Conservation (phyloP, 169 alveolate genomes). For the Plasmodium blacklocki region DNA sequence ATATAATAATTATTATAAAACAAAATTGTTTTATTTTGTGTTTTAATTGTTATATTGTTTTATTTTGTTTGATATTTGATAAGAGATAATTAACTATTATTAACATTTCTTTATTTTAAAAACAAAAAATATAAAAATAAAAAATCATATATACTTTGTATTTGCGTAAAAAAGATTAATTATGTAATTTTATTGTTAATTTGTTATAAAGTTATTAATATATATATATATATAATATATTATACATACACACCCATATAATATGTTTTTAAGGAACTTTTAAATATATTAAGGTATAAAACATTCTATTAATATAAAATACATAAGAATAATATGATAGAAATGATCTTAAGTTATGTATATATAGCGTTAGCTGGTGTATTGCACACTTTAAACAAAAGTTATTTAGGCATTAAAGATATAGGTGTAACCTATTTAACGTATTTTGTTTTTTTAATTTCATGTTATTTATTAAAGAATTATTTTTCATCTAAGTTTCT, state of each 20-base stretch:
- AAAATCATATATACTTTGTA: too few relatives aligned
- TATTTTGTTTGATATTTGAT: too few relatives aligned
- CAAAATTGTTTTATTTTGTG: too few relatives aligned
- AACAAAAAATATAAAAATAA: too few relatives aligned
- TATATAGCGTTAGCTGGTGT: not conserved
- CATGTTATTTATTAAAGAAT: constrained; percentile 45
- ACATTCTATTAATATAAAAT: too few relatives aligned
- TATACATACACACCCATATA: not conserved
- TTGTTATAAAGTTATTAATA: not conserved
- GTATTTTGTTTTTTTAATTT: constrained; percentile 17
- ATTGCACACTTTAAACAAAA: constrained; percentile 12
- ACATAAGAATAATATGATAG: too few relatives aligned
- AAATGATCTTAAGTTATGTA: too few relatives aligned
- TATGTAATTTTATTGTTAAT: not conserved
- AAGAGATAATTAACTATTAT: too few relatives aligned
- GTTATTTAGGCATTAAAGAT: constrained; percentile 24
- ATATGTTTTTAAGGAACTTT: not conserved
- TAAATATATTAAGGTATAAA: constrained; percentile 3
- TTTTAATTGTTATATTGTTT: too few relatives aligned
- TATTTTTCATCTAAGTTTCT: constrained; percentile 28
- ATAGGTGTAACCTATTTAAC: constrained; percentile 51
- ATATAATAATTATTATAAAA: too few relatives aligned
- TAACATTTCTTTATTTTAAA: too few relatives aligned
- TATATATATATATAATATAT: constrained; percentile 2
- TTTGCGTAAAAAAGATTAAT: too few relatives aligned